phyloP scores from a whole-genome alignment of 2,329 filamentous ascomycete species.

The Epichloe gansuensis region DNA sequence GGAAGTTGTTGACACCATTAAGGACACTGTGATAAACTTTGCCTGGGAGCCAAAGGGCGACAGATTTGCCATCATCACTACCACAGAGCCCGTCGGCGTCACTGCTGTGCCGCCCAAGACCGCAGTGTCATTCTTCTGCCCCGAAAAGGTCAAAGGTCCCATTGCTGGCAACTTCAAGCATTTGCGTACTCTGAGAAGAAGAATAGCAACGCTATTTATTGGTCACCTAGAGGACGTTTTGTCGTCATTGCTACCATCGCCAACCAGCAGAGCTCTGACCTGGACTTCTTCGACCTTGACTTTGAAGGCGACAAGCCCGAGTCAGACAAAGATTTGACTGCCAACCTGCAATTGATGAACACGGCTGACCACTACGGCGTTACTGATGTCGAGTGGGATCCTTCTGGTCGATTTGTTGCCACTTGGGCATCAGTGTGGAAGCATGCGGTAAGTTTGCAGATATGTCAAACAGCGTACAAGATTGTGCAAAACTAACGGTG shows the following conservation, averaged over 20 bases:
- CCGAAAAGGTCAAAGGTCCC: constrained; percentile 79
- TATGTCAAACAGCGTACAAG: background rate
- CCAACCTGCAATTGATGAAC: constrained; percentile 92
- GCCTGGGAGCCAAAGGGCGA: constrained; percentile 98
- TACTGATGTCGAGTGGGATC: constrained; percentile 97
- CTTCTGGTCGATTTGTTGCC: constrained; percentile 85
- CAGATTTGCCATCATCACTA: constrained; percentile 93
- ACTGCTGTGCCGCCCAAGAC: constrained; percentile 88
- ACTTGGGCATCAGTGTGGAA: constrained; percentile 94
- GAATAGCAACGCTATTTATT: constrained; percentile 99
- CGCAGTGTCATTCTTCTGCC: constrained; percentile 88
- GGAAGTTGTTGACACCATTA: constrained; percentile 93
- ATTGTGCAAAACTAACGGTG: constrained; percentile 2
- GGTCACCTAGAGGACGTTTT: constrained; percentile 91
- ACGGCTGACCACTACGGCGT: constrained; percentile 92
- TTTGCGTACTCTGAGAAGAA: constrained; percentile 92
- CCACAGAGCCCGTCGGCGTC: constrained; percentile 66
- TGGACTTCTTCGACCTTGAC: constrained; percentile 96
- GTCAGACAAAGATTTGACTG: constrained; percentile 83
- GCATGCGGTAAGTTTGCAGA: constrained; percentile 59
- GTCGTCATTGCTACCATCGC: constrained; percentile 88
- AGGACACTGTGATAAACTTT: constrained; percentile 98
- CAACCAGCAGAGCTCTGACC: constrained; percentile 85
- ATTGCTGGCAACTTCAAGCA: constrained; percentile 90
- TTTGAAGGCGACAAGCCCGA: constrained; percentile 96